phyloP scores from a whole-genome alignment of 768 basidiomycete species.

The Polyporus arcularius region DNA sequence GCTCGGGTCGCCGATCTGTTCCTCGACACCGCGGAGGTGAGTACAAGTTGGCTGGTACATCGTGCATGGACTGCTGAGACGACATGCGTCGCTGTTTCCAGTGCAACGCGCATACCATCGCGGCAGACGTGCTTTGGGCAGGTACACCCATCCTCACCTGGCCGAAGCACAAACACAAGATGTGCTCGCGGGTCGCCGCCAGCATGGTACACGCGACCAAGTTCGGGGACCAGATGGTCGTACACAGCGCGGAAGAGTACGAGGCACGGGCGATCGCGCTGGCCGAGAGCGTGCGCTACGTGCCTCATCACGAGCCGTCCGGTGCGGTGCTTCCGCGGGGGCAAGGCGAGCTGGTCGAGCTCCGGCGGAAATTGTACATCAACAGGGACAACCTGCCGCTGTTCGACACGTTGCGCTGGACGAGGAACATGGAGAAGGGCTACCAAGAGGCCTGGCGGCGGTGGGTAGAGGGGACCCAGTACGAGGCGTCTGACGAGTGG shows the following conservation, averaged over 20 bases:
- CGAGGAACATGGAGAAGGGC: conserved; percentile 48
- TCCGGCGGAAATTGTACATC: conserved; percentile 45
- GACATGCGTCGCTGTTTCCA: conserved; percentile 11
- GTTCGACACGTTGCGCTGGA: conserved; percentile 52
- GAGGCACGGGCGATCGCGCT: conserved; percentile 46
- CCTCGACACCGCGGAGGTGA: conserved; percentile 53
- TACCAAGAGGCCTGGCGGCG: conserved; percentile 45
- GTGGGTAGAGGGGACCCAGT: conserved; percentile 46
- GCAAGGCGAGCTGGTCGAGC: conserved; percentile 38
- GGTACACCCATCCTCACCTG: conserved; percentile 53
- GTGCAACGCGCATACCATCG: conserved; percentile 56
- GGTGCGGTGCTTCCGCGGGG: conserved; percentile 25
- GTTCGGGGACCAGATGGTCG: conserved; percentile 49
- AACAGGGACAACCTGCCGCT: conserved; percentile 43
- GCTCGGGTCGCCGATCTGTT: conserved; percentile 51
- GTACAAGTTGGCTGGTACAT: background rate
- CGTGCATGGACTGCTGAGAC: background rate
- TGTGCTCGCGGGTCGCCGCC: conserved; percentile 52
- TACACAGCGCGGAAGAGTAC: conserved; percentile 43
- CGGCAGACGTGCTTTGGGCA: conserved; percentile 52
- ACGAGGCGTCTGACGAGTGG: conserved; percentile 38
- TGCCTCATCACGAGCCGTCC: conserved; percentile 13
- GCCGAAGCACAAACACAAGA: conserved; percentile 47
- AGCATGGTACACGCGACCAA: conserved; percentile 51
- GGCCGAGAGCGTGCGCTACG: conserved; percentile 32